phyloP scores from a whole-genome alignment of 768 basidiomycete genomes.

The Serendipita vermifera region DNA sequence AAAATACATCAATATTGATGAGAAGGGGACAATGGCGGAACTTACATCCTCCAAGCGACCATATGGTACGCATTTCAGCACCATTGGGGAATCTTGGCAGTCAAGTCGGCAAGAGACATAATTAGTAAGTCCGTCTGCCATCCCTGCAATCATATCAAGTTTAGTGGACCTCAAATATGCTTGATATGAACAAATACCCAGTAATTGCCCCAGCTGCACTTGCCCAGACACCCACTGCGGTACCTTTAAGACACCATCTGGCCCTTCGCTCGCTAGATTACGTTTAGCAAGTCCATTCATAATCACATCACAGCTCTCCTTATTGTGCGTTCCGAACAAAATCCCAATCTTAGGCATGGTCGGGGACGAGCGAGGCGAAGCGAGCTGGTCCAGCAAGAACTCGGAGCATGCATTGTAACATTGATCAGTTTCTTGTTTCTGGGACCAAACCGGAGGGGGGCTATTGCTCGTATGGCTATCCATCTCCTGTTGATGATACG shows the following conservation, averaged over 20 bases:
- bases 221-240: constrained; percentile 46
- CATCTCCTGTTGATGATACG: constrained; percentile 72
- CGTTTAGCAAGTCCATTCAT: constrained; percentile 43
- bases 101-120: constrained; percentile 27
- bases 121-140: constrained; percentile 73
- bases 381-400: constrained; percentile 43
- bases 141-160: constrained; percentile 38
- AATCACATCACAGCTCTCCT: constrained; percentile 49
- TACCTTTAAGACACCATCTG: constrained; percentile 29
- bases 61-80: constrained; percentile 53
- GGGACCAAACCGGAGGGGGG: constrained; percentile 52
- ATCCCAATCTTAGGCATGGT: constrained; percentile 39
- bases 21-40: constrained; percentile 13
- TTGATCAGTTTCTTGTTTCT: constrained; percentile 58
- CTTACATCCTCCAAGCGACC: constrained; percentile 52
- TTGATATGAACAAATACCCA: constrained; percentile 39
- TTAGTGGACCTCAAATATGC: not conserved
- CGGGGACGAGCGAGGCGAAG: constrained; percentile 13
- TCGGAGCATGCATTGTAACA: constrained; percentile 54
- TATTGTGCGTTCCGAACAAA: constrained; percentile 82
- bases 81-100: not conserved
- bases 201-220: constrained; percentile 68
- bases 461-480: constrained; percentile 31
- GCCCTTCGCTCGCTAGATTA: constrained; percentile 37
- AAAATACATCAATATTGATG: not conserved